phyloP scores from a whole-genome alignment of 208 protist species.

The Leishmania braziliensis region DNA sequence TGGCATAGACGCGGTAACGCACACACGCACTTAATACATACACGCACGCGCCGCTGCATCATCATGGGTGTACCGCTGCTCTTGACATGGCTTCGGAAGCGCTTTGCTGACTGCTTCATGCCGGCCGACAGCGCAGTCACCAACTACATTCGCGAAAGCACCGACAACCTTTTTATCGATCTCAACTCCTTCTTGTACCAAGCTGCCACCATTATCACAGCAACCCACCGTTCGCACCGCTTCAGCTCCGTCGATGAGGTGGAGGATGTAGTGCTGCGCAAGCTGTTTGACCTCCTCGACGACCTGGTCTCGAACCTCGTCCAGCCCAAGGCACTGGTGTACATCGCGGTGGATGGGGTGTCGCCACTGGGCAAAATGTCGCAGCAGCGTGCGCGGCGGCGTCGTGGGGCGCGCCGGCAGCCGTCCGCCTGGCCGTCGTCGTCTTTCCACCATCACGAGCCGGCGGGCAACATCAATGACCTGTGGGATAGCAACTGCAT shows the following conservation, averaged over 20 bases:
- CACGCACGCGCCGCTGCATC: neutral
- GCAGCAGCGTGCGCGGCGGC: slow-evolving; percentile 98
- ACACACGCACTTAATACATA: neutral
- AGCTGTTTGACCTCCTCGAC: slow-evolving; percentile 79
- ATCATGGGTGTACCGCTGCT: slow-evolving; percentile 86
- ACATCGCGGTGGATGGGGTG: slow-evolving; percentile 96
- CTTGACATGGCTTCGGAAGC: slow-evolving; percentile 80
- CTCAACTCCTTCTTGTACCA: slow-evolving; percentile 89
- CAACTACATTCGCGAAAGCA: slow-evolving; percentile 18
- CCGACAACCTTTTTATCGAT: slow-evolving; percentile 85
- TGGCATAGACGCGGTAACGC: neutral
- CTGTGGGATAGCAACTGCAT: slow-evolving; percentile 89
- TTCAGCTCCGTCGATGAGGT: slow-evolving; percentile 57
- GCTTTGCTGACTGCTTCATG: slow-evolving; percentile 82
- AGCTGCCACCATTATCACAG: slow-evolving; percentile 60
- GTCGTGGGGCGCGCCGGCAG: slow-evolving; percentile 35
- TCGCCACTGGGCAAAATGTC: slow-evolving; percentile 99
- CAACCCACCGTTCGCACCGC: slow-evolving; percentile 35
- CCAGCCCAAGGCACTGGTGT: slow-evolving; percentile 95
- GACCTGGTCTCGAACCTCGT: slow-evolving; percentile 89
- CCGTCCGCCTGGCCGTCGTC: slow-evolving; percentile 1
- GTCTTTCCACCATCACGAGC: slow-evolving; percentile 4
- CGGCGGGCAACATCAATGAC: slow-evolving; percentile 33
- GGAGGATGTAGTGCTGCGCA: slow-evolving; percentile 66
- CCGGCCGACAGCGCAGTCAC: slow-evolving; percentile 45